Base-by-base conservation (phyloP, 2,329 filamentous ascomycete species). In the Ascochyta koolunga region DNA sequence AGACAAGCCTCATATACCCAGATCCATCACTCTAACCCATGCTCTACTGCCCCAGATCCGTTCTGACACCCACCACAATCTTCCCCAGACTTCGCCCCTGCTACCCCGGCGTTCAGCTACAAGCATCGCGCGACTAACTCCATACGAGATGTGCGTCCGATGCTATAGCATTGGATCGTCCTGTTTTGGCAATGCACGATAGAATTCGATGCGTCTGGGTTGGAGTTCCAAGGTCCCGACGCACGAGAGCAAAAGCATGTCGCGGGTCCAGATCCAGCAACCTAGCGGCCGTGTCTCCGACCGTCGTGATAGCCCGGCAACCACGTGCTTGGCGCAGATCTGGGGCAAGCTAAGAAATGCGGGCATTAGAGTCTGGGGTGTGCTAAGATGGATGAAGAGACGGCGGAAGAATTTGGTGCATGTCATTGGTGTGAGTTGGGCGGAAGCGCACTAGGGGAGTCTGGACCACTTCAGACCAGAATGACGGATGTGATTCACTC, bases 1-100 rank as follows among this genome's bases (percentile, higher is more conserved):
- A 29, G 24, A 45, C 46, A 50, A 50, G 41, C 45, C 41, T 54
- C 51, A 54, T 54, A 54, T 54, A 54, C 51, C 11, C 50, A 54
- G 18, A 19, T n/a, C 11, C 22, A 44, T 16, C 22, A 15, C 35
- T 33, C 35, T 31, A 31, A 40, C 36, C 40, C 40, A 50, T 21
- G 29, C 7, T 38, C 22, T 11, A 44, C 37, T 54, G 45, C 51
- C 51, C 51, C 51, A 49, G 45, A 46, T 24, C 31, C 51, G 45
- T 50, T 49, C 45, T 41, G 41, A 45, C 27, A 18, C 45, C 40
- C 51, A n/a, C 37, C 51, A 54, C 46, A 42, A 41, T 45, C 40
- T 54, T 45, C 51, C 51, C 51, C 51, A 50, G 45, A 42, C 21
- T 44, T 46, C n/a, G 40, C 35, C 45, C 40, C 40, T 46, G 41